Percentiles rank a stretch among this genome's conserved stretches.
phyloP scores from a whole-genome alignment of 192 early-diverging fungal species.

The Pilaira anomala region DNA sequence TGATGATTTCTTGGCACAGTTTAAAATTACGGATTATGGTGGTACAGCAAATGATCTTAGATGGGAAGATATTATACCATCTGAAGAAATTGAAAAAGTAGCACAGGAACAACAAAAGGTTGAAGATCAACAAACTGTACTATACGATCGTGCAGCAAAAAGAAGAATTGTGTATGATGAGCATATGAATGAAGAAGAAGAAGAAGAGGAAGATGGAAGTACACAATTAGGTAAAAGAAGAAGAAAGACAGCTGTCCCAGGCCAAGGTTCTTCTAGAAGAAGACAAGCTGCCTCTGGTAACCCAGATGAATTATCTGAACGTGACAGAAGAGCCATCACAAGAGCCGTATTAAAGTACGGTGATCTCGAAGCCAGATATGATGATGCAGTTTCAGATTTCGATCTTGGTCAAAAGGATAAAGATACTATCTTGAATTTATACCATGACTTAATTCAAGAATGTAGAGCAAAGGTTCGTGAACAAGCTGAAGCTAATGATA shows the following conservation, averaged over 20 bases:
- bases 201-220: not conserved
- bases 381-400: slow-evolving; percentile 77
- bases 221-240: not conserved
- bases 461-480: slow-evolving; percentile 57
- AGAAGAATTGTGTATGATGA: slow-evolving; percentile 26
- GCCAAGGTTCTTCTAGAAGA: slow-evolving; percentile 31
- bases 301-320: slow-evolving; percentile 56
- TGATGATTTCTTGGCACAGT: slow-evolving; percentile 95
- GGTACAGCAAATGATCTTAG: slow-evolving; percentile 60
- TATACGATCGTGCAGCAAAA: slow-evolving; percentile 41
- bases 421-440: slow-evolving; percentile 37
- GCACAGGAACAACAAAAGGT: slow-evolving; percentile 72
- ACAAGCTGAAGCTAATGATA: slow-evolving; percentile 14
- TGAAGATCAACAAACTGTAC: slow-evolving; percentile 52
- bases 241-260: slow-evolving; percentile 3
- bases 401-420: slow-evolving; percentile 69
- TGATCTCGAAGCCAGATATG: slow-evolving; percentile 71
- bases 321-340: slow-evolving; percentile 81
- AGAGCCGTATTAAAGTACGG: slow-evolving; percentile 84
- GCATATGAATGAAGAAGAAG: slow-evolving; percentile 19
- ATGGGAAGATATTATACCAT: slow-evolving; percentile 97
- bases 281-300: slow-evolving; percentile 11
- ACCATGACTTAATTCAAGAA: slow-evolving; percentile 39
- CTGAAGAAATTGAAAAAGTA: slow-evolving; percentile 67
- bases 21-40: slow-evolving; percentile 87